Evolutionary conservation across 345 rosid genomes (phyloP).

Genomic region (Eutrema heterophyllum): DNA sequence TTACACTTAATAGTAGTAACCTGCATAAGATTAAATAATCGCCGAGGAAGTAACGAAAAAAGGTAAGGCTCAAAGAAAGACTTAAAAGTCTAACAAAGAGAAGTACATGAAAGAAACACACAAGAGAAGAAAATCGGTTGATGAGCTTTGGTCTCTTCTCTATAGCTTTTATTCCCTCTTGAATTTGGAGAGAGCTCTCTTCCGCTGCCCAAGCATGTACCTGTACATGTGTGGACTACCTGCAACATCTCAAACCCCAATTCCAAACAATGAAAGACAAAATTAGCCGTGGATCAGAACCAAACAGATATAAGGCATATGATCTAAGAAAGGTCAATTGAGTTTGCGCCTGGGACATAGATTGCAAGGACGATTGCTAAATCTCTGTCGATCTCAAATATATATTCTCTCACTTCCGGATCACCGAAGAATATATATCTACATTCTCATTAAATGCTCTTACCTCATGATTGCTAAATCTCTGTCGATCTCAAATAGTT

Average conservation of each 20-base stretch:
- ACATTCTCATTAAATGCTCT: too few species aligned
- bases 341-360: conserved; percentile 76
- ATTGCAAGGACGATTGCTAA: conserved; percentile 63
- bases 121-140: background rate
- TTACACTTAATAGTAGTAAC: background rate
- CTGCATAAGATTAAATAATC: background rate
- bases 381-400: too few species aligned
- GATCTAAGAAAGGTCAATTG: background rate
- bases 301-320: background rate
- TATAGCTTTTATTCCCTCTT: conserved; percentile 53
- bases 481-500: too few species aligned
- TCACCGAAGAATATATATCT: too few species aligned
- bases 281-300: background rate
- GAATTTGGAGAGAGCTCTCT: conserved; percentile 79
- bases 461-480: too few species aligned
- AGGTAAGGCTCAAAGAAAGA: background rate
- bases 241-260: conserved; percentile 33
- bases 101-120: background rate
- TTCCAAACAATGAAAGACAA: background rate
- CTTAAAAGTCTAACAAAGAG: background rate
- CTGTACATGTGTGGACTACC: conserved; percentile 84
- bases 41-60: background rate
- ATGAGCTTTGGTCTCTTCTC: conserved; percentile 3
- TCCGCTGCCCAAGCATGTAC: conserved; percentile 90
- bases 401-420: too few species aligned